Base-by-base conservation (phyloP, 2,329 filamentous ascomycete species). In the Stenocarpella maydis region DNA sequence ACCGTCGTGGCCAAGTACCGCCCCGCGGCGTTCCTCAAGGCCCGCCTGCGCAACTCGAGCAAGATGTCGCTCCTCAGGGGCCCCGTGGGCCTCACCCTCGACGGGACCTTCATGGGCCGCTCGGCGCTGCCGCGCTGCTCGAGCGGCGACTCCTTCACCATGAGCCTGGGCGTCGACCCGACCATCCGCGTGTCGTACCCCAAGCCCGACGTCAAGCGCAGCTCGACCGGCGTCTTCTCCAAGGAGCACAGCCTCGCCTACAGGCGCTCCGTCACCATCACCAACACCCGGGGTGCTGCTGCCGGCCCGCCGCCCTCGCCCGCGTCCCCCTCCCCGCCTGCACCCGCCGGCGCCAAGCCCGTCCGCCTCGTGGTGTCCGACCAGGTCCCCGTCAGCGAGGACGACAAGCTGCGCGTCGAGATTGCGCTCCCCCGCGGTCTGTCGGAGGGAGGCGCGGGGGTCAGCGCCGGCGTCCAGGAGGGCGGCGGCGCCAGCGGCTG, bases 1-100 rank as follows among this genome's bases (percentile, higher is more conserved):
- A 86, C 87, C 60, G 77, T 89, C 41, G 83, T 91, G 4, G 85
- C 88, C 67, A 91, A 91, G 78, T 85, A 89, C 73, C 85, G 86
- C 69, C 82, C 86, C 2, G 85, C 81, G 3, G 89, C 88, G 1
- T 90, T 88, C 79, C 83, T 91, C 65, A 85, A 86, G 71, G 87
- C 87, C 19, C 82, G 83, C 64, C 77, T 91, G 49, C 82, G 81
- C 63, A 91, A 91, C 76, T 80, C 77, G 19, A 87, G 84, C 74
- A 84, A 83, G 71, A 81, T 89, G 52, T 86, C 87, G 0, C 80
- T 91, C 8, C 83, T 90, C 24, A 80, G 81, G 61, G 88, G 88
- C 5, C 82, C 82, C 1, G 82, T 83, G 0, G 87, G 88, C 6
- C 80, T 91, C 9, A 90, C 87, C 0, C 83, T 91, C n/a, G 89